Conservation (phyloP, 345 rosid genomes). For the Gossypium herbaceum region DNA sequence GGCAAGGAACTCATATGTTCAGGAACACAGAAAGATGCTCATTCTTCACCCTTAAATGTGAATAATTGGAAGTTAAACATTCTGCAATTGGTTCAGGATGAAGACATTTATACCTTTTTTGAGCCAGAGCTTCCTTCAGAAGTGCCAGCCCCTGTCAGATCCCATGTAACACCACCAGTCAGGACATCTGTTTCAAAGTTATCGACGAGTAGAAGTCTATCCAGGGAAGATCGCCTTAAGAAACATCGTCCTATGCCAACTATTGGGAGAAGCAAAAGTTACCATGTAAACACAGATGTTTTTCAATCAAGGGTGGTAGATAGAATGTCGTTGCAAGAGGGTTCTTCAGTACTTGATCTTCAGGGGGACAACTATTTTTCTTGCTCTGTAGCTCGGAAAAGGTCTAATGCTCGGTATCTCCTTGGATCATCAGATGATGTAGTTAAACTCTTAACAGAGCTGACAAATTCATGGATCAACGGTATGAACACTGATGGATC, state of each 20-base stretch:
- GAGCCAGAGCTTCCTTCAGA: constrained; percentile 40
- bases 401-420: constrained; percentile 45
- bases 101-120: constrained; percentile 35
- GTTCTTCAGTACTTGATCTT: constrained; percentile 52
- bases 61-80: not conserved
- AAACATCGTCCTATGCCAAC: constrained; percentile 43
- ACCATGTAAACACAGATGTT: constrained; percentile 17
- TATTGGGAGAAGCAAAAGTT: constrained; percentile 20
- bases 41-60: not conserved
- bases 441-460: constrained; percentile 33
- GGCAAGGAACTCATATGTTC: not conserved
- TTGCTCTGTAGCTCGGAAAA: constrained; percentile 48
- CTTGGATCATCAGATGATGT: constrained; percentile 43
- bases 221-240: constrained; percentile 28
- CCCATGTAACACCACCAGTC: constrained; percentile 15
- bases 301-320: constrained; percentile 31
- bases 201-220: constrained; percentile 9
- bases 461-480: constrained; percentile 19
- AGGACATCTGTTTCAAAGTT: constrained; percentile 18
- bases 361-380: constrained; percentile 53
- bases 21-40: too few species aligned
- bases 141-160: constrained; percentile 9
- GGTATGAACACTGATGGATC: not conserved
- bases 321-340: constrained; percentile 33
- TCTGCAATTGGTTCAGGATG: constrained; percentile 40